Base-by-base conservation (phyloP, 371 early-diverging fungal genomes). In the Mucor saturninus region DNA sequence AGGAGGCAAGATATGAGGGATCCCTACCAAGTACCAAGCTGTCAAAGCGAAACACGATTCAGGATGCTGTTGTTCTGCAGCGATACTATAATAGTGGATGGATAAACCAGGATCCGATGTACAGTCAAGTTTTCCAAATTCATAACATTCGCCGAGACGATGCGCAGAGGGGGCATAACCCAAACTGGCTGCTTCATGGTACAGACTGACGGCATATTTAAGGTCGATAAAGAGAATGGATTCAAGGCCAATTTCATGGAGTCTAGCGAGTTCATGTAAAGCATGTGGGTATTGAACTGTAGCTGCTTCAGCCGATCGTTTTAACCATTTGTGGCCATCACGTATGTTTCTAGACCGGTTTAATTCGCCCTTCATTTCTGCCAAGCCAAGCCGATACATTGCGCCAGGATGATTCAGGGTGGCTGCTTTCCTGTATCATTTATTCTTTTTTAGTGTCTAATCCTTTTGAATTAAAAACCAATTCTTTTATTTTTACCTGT, bases 21-120 rank as follows among this genome's bases (percentile, higher is more conserved):
- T 74, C 21, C 98, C 99, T 2, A 94, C 92, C n/a, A 98, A 74
- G 67, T 96, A 97, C 97, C 98, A 98, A 3, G 95, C 95, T 21
- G 94, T 90, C 31, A 99, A 79, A 2, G 95, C 95, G 74, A 98
- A 89, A 77, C 95, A 91, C 26, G 98, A 94, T 52, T 96, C 95
- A 4, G 93, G 89, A 62, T 98, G 89, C 32, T 91, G 93, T 53
- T 91, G 91, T 53, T 93, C 87, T 2, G 97, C 96, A 0, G 98
- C 97, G 14, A 87, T 79, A 56, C 83, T 82, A 69, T 95, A 95
- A 64, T 85, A 91, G 26, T 83, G 86, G 40, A 95, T 87, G 5
- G 92, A 91, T 4, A 87, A 64, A 45, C 75, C 72, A 2, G 95
- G 86, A 73, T 96, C 91, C n/a, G 77, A 60, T 0, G 79, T 71